phyloP scores from a whole-genome alignment of 345 rosid genomes.

The Erucastrum elatum region DNA sequence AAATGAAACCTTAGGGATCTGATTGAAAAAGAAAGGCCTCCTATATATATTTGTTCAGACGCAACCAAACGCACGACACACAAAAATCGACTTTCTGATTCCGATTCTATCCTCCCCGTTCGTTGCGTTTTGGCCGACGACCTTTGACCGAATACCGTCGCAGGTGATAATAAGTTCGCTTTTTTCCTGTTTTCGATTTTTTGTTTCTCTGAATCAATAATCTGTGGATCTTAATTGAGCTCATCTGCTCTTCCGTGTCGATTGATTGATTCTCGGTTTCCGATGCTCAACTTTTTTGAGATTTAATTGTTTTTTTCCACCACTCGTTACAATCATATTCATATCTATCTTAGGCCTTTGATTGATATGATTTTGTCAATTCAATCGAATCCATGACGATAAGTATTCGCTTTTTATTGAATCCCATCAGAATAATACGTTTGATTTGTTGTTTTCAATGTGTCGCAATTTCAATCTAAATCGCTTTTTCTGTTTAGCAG shows the following conservation, averaged over 20 bases:
- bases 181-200: background rate
- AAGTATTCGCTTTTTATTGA: background rate
- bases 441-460: background rate
- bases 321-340: background rate
- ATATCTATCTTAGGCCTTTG: conserved; percentile 2
- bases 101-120: conserved; percentile 3
- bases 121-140: conserved; percentile 8
- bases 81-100: background rate
- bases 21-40: background rate
- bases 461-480: conserved; percentile 35
- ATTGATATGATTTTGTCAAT: background rate
- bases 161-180: conserved; percentile 25
- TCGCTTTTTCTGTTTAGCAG: conserved; percentile 58
- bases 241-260: background rate
- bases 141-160: background rate
- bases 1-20: background rate
- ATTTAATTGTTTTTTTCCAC: conserved; percentile 20
- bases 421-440: background rate
- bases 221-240: background rate
- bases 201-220: background rate
- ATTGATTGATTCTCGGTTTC: background rate
- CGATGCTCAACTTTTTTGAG: background rate
- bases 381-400: background rate
- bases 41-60: background rate
- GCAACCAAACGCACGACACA: background rate